A percentile compares a stretch with the other conserved stretches of the same genome.
phyloP scores from a whole-genome alignment of 768 basidiomycete species.

The Lactarius akahatsu region DNA sequence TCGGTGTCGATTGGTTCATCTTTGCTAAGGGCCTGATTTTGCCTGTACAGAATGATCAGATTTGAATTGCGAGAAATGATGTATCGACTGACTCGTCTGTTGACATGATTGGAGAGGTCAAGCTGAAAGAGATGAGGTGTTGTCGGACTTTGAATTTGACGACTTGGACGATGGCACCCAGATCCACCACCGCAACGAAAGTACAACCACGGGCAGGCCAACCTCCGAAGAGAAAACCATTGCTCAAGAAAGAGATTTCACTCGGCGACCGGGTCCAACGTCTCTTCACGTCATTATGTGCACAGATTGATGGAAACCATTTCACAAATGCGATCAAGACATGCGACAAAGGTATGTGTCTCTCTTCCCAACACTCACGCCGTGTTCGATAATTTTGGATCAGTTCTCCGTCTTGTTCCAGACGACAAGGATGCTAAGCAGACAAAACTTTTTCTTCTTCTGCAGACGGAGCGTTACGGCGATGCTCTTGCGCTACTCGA shows the following conservation, averaged over 20 bases:
- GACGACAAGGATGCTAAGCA: constrained; percentile 69
- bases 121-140: not conserved
- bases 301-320: constrained; percentile 89
- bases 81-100: constrained; percentile 29
- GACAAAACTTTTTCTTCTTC: constrained; percentile 82
- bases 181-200: constrained; percentile 14
- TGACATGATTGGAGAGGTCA: constrained; percentile 26
- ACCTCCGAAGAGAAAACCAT: constrained; percentile 29
- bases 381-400: not conserved
- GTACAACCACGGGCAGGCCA: not conserved
- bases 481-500: constrained; percentile 64
- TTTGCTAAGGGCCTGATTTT: constrained; percentile 8
- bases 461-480: constrained; percentile 83
- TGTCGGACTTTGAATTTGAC: constrained; percentile 25
- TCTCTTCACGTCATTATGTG: constrained; percentile 74
- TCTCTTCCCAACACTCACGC: not conserved
- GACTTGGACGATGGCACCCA: constrained; percentile 19
- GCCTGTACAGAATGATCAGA: constrained; percentile 5
- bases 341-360: constrained; percentile 81
- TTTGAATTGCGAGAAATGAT: not conserved
- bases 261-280: constrained; percentile 47
- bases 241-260: constrained; percentile 37
- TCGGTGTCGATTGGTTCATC: constrained; percentile 26
- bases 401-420: constrained; percentile 72
- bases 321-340: constrained; percentile 85